phyloP scores from a whole-genome alignment of 441 rosid species.

The Pelargonium australe region DNA sequence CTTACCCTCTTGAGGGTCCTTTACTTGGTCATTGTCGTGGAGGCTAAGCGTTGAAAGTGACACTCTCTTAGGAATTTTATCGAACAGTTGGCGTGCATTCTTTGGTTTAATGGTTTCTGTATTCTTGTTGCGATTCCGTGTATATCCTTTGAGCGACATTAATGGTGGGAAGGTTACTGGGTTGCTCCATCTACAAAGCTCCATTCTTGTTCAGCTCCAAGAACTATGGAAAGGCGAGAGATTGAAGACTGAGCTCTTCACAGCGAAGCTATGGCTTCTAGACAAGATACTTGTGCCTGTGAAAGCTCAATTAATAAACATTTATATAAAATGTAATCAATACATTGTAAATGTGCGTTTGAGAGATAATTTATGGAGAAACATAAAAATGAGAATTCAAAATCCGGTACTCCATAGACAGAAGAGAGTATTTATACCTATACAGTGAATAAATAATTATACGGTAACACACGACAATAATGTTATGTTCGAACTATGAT shows the following conservation, averaged over 20 bases:
- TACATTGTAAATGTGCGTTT: too few species aligned
- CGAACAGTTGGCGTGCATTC: conserved; percentile 16
- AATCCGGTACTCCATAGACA: too few species aligned
- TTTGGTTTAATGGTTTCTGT: background rate
- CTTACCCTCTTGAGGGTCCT: conserved; percentile 2
- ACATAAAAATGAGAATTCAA: too few species aligned
- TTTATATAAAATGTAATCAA: too few species aligned
- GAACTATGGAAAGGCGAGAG: background rate
- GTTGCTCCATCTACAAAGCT: conserved; percentile 1
- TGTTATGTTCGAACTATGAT: too few species aligned
- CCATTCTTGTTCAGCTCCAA: background rate
- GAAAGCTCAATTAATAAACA: too few species aligned
- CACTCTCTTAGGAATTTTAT: conserved; percentile 20
- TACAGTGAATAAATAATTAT: too few species aligned
- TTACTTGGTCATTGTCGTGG: conserved; percentile 3
- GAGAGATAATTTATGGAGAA: too few species aligned
- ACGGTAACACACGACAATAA: too few species aligned
- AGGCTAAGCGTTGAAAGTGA: background rate
- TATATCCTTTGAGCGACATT: background rate
- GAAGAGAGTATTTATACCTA: too few species aligned
- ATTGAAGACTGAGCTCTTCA: background rate
- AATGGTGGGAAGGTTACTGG: background rate
- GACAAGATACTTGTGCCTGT: too few species aligned
- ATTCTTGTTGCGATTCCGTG: background rate
- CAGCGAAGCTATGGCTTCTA: background rate